A percentile compares a stretch with the other conserved stretches of the same genome.
Conservation (phyloP, 2,329 filamentous ascomycete genomes). For the Cytospora piceicola region DNA sequence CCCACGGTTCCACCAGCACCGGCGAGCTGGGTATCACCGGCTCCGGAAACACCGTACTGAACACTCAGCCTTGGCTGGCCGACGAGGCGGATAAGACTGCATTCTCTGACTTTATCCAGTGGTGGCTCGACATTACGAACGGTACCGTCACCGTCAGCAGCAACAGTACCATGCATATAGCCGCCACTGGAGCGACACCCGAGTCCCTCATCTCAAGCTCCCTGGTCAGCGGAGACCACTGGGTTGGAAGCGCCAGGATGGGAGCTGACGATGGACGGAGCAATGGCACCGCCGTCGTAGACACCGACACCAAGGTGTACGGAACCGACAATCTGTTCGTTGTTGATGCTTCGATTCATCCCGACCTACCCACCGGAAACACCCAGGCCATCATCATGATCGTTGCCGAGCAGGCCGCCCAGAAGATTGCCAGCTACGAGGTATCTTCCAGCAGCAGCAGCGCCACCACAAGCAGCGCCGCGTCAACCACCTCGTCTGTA, state of each 20-base stretch:
- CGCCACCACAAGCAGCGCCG: slow-evolving; percentile 1
- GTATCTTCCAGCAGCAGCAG: not conserved
- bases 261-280: slow-evolving; percentile 55
- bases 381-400: slow-evolving; percentile 52
- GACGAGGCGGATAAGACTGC: slow-evolving; percentile 34
- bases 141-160: slow-evolving; percentile 8
- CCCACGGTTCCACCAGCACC: slow-evolving; percentile 35
- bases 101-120: slow-evolving; percentile 26
- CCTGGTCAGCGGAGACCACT: slow-evolving; percentile 25
- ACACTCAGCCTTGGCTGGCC: slow-evolving; percentile 33
- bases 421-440: slow-evolving; percentile 29
- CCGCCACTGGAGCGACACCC: not conserved
- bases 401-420: slow-evolving; percentile 44
- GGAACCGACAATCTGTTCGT: slow-evolving; percentile 66
- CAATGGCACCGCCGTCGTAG: slow-evolving; percentile 57
- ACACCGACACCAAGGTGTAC: slow-evolving; percentile 59
- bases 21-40: slow-evolving; percentile 34
- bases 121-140: slow-evolving; percentile 26
- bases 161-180: slow-evolving; percentile 14
- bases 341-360: slow-evolving; percentile 66
- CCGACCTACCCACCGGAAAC: slow-evolving; percentile 66
- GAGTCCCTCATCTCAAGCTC: slow-evolving; percentile 17
- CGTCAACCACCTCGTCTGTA: not conserved
- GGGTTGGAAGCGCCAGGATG: slow-evolving; percentile 56
- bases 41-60: slow-evolving; percentile 34